phyloP scores from a whole-genome alignment of 768 basidiomycete genomes.

The Gyrodon lividus region DNA sequence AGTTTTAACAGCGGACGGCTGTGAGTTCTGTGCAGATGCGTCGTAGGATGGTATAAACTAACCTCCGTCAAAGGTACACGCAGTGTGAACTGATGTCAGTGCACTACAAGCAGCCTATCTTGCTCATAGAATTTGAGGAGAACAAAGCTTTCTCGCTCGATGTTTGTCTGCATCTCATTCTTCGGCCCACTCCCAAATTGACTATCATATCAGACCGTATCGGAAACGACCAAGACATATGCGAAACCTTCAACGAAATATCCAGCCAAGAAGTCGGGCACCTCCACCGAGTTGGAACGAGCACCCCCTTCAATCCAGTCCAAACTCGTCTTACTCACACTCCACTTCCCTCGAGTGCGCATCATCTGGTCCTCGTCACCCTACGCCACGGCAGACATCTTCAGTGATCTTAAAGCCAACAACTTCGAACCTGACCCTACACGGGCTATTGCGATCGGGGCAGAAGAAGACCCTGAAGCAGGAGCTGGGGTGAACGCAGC shows the following conservation, averaged over 20 bases:
- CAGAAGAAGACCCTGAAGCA: constrained; percentile 67
- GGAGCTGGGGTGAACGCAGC: constrained; percentile 70
- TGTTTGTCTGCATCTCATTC: constrained; percentile 40
- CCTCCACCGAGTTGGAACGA: constrained; percentile 26
- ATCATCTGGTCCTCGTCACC: constrained; percentile 99
- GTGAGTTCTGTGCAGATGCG: constrained; percentile 51
- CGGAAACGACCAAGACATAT: constrained; percentile 62
- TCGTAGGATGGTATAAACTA: not conserved
- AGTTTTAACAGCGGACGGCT: constrained; percentile 93
- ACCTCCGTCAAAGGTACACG: constrained; percentile 63
- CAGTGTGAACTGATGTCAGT: constrained; percentile 97
- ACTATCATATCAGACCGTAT: constrained; percentile 45
- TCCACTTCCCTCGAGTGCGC: constrained; percentile 87
- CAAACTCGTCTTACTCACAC: constrained; percentile 87
- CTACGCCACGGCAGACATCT: constrained; percentile 87
- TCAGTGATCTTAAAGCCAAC: constrained; percentile 84
- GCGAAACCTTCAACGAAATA: constrained; percentile 58
- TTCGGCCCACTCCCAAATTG: not conserved
- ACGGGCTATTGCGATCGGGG: constrained; percentile 77
- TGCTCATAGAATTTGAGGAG: constrained; percentile 97
- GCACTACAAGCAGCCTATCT: constrained; percentile 90
- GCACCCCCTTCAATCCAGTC: constrained; percentile 69
- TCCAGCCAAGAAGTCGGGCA: constrained; percentile 46
- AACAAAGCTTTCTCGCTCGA: constrained; percentile 93
- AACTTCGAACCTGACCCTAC: constrained; percentile 77